A percentile compares a stretch with the other conserved stretches of the same genome.
These are phyloP conservation scores for Mimosa bimucronata DNA, from an alignment of 306 rosid species.

Conservation along the genomic window DNA sequence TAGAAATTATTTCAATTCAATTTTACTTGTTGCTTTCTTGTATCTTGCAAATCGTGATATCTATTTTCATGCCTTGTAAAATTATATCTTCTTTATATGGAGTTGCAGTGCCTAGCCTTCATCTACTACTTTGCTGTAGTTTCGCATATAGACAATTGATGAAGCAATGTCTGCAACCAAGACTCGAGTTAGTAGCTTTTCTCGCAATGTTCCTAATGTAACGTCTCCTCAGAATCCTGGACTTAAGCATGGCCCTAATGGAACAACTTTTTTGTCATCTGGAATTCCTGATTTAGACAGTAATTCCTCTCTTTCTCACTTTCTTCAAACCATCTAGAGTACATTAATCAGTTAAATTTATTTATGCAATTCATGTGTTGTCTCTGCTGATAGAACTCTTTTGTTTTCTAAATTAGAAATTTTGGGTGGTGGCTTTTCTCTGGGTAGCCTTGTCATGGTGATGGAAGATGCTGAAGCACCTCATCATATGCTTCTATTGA, in stretches of 20 bases:
- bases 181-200: constrained; percentile 72
- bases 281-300: constrained; percentile 89
- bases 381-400: constrained; percentile 16
- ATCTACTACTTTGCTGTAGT: constrained; percentile 14
- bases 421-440: constrained; percentile 82
- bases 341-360: constrained; percentile 5
- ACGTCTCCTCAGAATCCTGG: constrained; percentile 59
- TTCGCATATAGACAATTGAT: constrained; percentile 33
- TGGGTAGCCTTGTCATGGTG: constrained; percentile 87
- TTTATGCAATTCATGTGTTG: constrained; percentile 3
- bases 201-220: constrained; percentile 58
- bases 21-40: neutral
- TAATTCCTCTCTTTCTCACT: constrained; percentile 42
- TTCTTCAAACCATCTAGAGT: constrained; percentile 16
- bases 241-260: constrained; percentile 80
- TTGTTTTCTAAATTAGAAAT: constrained; percentile 51
- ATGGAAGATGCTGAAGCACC: constrained; percentile 98
- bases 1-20: neutral
- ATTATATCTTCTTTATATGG: neutral
- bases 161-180: constrained; percentile 61
- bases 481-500: constrained; percentile 93
- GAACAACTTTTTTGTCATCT: constrained; percentile 68
- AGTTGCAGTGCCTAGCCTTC: neutral
- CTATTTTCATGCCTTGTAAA: neutral
- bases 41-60: neutral